Conservation (phyloP, 345 rosid genomes). For the Jatropha curcas region DNA sequence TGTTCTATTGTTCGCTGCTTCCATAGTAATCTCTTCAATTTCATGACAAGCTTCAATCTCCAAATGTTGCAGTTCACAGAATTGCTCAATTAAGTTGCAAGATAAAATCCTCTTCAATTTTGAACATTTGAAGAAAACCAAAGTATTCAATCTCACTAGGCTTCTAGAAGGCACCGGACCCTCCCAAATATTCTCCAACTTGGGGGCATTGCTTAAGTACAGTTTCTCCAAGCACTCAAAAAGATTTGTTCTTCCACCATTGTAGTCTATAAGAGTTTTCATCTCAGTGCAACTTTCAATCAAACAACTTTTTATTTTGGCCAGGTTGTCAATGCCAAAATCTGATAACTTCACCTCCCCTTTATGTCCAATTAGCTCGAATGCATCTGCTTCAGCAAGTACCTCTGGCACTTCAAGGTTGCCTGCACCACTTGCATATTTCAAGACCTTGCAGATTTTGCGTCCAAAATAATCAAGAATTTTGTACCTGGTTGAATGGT, state of each 20-base stretch:
- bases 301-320: slow-evolving; percentile 21
- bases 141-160: slow-evolving; percentile 22
- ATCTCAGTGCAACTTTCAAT: slow-evolving; percentile 26
- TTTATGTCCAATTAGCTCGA: slow-evolving; percentile 30
- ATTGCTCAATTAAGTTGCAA: slow-evolving; percentile 18
- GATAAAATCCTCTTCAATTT: slow-evolving; percentile 24
- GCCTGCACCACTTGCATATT: neutral
- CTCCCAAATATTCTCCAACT: slow-evolving; percentile 24
- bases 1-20: neutral
- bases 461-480: neutral
- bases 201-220: slow-evolving; percentile 13
- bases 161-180: slow-evolving; percentile 26
- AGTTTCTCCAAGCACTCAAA: slow-evolving; percentile 24
- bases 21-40: slow-evolving; percentile 25
- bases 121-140: slow-evolving; percentile 22
- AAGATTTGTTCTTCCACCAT: neutral
- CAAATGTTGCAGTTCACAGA: slow-evolving; percentile 25
- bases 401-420: neutral
- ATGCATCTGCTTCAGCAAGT: slow-evolving; percentile 32
- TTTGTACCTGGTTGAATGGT: neutral
- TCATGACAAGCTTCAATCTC: slow-evolving; percentile 26
- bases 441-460: neutral
- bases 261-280: slow-evolving; percentile 14
- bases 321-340: slow-evolving; percentile 8
- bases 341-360: slow-evolving; percentile 26